Conservation (phyloP, 2,329 filamentous ascomycete genomes). For the Colletotrichum somersetense region DNA sequence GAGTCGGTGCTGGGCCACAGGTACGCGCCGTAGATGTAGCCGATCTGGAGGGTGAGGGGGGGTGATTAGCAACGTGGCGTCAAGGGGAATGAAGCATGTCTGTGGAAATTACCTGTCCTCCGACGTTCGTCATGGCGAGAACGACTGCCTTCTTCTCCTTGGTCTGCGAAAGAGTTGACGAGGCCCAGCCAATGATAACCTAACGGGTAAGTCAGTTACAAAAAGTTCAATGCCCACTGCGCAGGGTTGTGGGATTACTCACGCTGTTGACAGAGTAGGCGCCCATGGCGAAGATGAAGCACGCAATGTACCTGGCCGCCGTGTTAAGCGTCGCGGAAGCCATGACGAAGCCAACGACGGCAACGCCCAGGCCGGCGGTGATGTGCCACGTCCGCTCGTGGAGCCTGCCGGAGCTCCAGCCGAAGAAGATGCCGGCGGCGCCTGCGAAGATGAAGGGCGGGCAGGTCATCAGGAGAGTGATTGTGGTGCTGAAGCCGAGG, state of each 20-base stretch:
- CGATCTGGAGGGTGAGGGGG: slow-evolving; percentile 47
- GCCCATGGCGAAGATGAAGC: slow-evolving; percentile 57
- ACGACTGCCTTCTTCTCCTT: slow-evolving; percentile 63
- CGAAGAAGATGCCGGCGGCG: slow-evolving; percentile 59
- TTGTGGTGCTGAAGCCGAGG: slow-evolving; percentile 61
- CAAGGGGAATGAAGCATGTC: background rate
- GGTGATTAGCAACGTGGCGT: background rate
- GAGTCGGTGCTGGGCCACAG: slow-evolving; percentile 60
- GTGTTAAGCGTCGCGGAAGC: slow-evolving; percentile 55
- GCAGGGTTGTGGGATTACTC: background rate
- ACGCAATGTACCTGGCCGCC: slow-evolving; percentile 55
- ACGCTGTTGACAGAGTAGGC: slow-evolving; percentile 55
- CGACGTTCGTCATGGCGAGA: slow-evolving; percentile 62
- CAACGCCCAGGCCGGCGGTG: slow-evolving; percentile 56
- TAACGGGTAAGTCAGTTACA: slow-evolving; percentile 44
- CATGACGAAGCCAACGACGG: slow-evolving; percentile 58
- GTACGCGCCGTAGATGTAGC: slow-evolving; percentile 65
- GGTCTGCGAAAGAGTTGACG: slow-evolving; percentile 58
- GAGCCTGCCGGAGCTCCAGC: slow-evolving; percentile 62
- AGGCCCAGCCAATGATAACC: slow-evolving; percentile 62
- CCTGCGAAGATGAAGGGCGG: slow-evolving; percentile 66
- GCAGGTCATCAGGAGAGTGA: slow-evolving; percentile 65
- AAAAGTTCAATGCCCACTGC: fast-evolving
- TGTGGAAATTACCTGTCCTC: slow-evolving; percentile 49
- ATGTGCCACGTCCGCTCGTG: slow-evolving; percentile 66